Evolutionary conservation across 192 early-diverging fungal species (phyloP).

Genomic region (Backusella tarrabulga): DNA sequence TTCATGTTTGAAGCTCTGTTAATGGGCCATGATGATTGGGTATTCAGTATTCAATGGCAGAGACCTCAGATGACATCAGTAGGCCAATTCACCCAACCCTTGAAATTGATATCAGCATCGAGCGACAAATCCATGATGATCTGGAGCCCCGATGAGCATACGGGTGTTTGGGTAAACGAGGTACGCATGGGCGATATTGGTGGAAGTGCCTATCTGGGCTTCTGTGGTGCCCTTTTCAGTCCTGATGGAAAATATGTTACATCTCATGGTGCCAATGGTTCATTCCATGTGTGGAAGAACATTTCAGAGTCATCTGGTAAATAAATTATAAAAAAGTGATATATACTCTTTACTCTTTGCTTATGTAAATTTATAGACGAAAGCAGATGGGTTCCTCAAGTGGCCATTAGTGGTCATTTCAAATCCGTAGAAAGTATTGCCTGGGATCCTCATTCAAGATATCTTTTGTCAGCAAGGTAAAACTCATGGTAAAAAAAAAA

Average conservation of each 20-base stretch:
- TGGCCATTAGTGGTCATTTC: constrained; percentile 82
- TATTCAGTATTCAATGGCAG: constrained; percentile 82
- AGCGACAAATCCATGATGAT: constrained; percentile 91
- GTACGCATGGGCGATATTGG: constrained; percentile 90
- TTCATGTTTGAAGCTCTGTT: constrained; percentile 89
- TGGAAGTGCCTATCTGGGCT: constrained; percentile 69
- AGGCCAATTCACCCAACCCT: constrained; percentile 53
- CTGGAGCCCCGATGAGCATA: constrained; percentile 79
- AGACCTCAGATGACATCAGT: constrained; percentile 36
- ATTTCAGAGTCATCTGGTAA: constrained; percentile 35
- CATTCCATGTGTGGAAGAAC: constrained; percentile 81
- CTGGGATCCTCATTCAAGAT: constrained; percentile 80
- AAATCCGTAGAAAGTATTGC: constrained; percentile 72
- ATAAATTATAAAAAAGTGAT: not conserved
- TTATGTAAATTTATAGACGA: constrained; percentile 16
- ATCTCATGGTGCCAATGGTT: constrained; percentile 80
- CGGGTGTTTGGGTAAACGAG: constrained; percentile 82
- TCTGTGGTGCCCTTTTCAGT: constrained; percentile 75
- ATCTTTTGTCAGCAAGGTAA: constrained; percentile 72
- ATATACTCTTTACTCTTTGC: not conserved
- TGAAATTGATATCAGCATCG: constrained; percentile 80
- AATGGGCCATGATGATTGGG: constrained; percentile 97
- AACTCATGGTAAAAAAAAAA: too few relatives aligned
- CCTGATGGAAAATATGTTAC: constrained; percentile 63
- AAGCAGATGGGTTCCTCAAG: constrained; percentile 66